These are phyloP conservation scores for Ilyonectria robusta DNA, from an alignment of 2,329 filamentous ascomycete species.

Conservation along the genomic window DNA sequence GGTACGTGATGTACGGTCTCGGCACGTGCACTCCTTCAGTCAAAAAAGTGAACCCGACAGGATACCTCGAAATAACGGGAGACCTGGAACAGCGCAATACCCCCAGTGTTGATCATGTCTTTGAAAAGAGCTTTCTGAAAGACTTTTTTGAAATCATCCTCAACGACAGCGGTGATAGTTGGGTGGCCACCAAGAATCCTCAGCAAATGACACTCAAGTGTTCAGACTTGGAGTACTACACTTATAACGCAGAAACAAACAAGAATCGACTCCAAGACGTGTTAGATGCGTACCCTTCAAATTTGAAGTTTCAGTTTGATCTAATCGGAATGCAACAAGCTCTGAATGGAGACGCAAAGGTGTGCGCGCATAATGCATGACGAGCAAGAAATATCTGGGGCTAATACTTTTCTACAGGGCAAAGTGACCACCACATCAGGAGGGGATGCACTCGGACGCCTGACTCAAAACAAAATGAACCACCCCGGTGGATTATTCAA, in stretches of 20 bases:
- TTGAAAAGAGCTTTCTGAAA: constrained; percentile 31
- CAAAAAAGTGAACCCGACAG: too few species aligned
- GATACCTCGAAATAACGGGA: not conserved
- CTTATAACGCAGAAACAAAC: not conserved
- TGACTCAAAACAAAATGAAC: too few species aligned
- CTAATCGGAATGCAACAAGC: constrained; percentile 31
- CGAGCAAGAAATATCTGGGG: too few species aligned
- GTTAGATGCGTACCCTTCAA: constrained; percentile 9
- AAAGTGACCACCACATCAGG: too few species aligned
- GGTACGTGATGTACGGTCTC: too few species aligned
- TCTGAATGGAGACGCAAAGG: too few species aligned
- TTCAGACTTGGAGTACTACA: constrained; percentile 18
- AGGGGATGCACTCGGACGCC: too few species aligned
- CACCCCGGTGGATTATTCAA: too few species aligned
- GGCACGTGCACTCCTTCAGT: too few species aligned
- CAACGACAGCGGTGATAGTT: not conserved
- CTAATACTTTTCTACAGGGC: too few species aligned
- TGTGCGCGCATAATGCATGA: too few species aligned
- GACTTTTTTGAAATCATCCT: constrained; percentile 21
- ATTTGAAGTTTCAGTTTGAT: not conserved
- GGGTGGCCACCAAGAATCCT: not conserved
- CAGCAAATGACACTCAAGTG: constrained; percentile 21
- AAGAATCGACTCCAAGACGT: not conserved
- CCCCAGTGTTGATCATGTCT: constrained; percentile 27
- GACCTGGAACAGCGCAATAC: not conserved